These are phyloP conservation scores for Lablab purpureus DNA, from an alignment of 306 rosid genomes.

Conservation along the genomic window DNA sequence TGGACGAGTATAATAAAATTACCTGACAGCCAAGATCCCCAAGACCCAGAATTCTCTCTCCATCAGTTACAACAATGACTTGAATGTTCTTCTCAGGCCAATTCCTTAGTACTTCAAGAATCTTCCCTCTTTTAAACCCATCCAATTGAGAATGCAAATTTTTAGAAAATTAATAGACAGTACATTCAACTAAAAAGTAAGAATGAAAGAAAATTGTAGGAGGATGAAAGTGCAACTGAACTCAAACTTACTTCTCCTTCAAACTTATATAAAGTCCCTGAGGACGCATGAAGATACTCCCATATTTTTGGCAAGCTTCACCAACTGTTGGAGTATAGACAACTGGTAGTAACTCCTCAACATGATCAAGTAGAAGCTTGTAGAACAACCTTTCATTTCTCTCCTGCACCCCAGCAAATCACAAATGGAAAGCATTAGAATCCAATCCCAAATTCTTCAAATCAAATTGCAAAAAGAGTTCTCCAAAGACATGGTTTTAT, in stretches of 20 bases:
- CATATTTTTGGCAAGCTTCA: constrained; percentile 99
- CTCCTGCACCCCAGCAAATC: constrained; percentile 63
- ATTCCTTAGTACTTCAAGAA: constrained; percentile 92
- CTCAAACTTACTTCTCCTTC: constrained; percentile 84
- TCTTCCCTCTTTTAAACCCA: constrained; percentile 69
- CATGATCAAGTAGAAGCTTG: constrained; percentile 79
- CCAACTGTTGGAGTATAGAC: constrained; percentile 98
- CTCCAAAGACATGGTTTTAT: not conserved
- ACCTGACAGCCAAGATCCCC: constrained; percentile 99
- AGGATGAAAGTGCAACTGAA: constrained; percentile 11
- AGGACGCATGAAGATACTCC: constrained; percentile 81
- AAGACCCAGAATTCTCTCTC: constrained; percentile 92
- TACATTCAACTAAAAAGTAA: constrained; percentile 41
- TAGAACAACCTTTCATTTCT: constrained; percentile 88
- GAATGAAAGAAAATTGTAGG: not conserved
- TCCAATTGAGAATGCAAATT: constrained; percentile 33
- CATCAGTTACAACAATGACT: constrained; percentile 98
- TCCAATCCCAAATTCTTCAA: constrained; percentile 2
- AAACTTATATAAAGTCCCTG: constrained; percentile 95
- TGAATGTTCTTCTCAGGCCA: constrained; percentile 98
- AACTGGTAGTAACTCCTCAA: constrained; percentile 95
- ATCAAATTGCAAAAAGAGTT: constrained; percentile 1
- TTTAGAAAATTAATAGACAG: constrained; percentile 37
- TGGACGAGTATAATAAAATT: constrained; percentile 33
- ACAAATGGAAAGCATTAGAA: constrained; percentile 22